Evolutionary conservation across 805 yeast genomes (phyloP).

Genomic region (Scheffersomyces ergatensis): DNA sequence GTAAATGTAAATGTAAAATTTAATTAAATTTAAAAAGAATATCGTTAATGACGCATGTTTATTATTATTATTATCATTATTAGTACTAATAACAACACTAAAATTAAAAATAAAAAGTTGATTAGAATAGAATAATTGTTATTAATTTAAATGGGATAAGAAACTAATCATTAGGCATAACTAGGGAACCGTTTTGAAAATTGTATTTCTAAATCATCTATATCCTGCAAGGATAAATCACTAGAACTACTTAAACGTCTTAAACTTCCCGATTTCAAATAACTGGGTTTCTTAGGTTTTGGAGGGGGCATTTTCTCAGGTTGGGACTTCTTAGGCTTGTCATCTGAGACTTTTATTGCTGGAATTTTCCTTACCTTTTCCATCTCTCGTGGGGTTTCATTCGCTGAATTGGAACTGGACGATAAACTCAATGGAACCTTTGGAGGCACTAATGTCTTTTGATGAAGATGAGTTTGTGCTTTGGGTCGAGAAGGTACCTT

Average conservation of each 20-base stretch:
- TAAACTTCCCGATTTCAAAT: constrained; percentile 39
- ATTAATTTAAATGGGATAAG: too few species aligned
- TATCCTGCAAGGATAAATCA: constrained; percentile 47
- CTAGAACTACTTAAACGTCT: constrained; percentile 35
- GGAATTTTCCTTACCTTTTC: neutral
- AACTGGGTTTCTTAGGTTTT: constrained; percentile 63
- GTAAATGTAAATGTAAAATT: neutral
- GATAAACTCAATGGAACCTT: constrained; percentile 32
- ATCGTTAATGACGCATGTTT: neutral
- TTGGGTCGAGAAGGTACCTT: constrained; percentile 2
- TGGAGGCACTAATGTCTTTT: constrained; percentile 25
- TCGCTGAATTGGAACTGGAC: constrained; percentile 6
- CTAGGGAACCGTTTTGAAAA: constrained; percentile 63
- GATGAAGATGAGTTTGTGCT: neutral
- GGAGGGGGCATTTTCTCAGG: constrained; percentile 50
- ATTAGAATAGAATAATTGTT: too few species aligned
- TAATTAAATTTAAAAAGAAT: too few species aligned
- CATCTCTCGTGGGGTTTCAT: neutral
- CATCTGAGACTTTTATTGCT: neutral
- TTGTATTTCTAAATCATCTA: constrained; percentile 57
- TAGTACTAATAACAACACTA: too few species aligned
- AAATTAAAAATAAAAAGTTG: too few species aligned
- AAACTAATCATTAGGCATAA: constrained; percentile 47
- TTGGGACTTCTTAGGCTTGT: neutral
- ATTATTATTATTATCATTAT: neutral